phyloP scores from a whole-genome alignment of 768 basidiomycete species.

The Leucocoprinus birnbaumii region DNA sequence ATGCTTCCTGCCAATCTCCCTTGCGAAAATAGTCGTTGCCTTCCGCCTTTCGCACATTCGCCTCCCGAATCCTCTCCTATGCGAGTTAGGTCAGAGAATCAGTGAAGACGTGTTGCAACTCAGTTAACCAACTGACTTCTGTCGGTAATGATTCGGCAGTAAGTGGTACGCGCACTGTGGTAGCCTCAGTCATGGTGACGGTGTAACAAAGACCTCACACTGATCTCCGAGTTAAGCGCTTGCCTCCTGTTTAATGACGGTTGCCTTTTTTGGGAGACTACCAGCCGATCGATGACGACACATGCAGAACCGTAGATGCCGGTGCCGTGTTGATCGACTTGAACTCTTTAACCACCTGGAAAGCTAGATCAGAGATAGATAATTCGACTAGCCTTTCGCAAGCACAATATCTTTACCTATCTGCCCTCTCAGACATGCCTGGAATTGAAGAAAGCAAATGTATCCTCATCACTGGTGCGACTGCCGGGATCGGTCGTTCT shows the following conservation, averaged over 20 bases:
- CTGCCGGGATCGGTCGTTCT: slow-evolving; percentile 55
- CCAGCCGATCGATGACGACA: slow-evolving; percentile 1
- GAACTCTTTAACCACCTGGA: not conserved
- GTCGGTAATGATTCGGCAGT: not conserved
- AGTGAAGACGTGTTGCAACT: not conserved
- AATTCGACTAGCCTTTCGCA: not conserved
- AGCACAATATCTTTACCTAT: not conserved
- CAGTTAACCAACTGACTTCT: slow-evolving; percentile 1
- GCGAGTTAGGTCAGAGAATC: not conserved
- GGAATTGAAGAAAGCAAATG: slow-evolving; percentile 46
- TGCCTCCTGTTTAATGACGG: not conserved
- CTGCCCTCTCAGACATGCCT: slow-evolving; percentile 19
- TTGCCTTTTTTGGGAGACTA: not conserved
- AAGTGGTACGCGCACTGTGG: slow-evolving; percentile 1
- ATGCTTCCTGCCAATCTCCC: slow-evolving; percentile 65
- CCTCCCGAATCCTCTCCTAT: slow-evolving; percentile 26
- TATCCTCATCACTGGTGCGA: slow-evolving; percentile 54
- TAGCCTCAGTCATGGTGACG: not conserved
- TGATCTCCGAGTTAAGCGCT: not conserved
- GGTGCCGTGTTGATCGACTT: not conserved
- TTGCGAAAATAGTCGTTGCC: slow-evolving; percentile 76
- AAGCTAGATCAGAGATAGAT: not conserved
- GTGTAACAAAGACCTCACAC: not conserved
- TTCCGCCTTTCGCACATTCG: slow-evolving; percentile 64
- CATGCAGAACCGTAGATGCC: no score